phyloP scores from a whole-genome alignment of 345 rosid species.

The Rhodomyrtus tomentosa region DNA sequence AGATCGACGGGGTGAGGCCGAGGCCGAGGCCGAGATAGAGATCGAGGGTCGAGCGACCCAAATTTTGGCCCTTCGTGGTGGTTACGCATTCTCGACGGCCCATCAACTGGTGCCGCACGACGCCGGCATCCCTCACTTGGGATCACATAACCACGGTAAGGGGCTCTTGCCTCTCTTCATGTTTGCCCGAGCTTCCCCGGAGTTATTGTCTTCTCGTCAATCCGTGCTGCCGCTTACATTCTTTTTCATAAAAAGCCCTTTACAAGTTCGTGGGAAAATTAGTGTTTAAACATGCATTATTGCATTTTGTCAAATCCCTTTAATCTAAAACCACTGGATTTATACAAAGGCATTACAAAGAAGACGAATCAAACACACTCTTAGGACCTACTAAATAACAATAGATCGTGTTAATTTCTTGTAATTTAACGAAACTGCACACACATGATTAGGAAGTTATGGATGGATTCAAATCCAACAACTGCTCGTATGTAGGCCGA shows the following conservation, averaged over 20 bases:
- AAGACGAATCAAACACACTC: neutral
- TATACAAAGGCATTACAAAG: neutral
- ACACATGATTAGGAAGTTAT: neutral
- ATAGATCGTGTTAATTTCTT: too few relatives aligned
- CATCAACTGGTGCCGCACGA: fast-evolving
- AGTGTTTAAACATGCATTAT: neutral
- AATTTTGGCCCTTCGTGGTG: neutral
- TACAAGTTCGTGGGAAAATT: neutral
- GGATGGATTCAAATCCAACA: neutral
- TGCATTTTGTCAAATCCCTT: neutral
- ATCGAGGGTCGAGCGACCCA: neutral
- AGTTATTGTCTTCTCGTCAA: neutral
- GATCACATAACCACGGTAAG: fast-evolving
- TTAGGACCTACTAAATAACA: neutral
- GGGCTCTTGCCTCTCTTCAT: fast-evolving
- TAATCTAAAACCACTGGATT: neutral
- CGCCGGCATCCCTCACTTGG: neutral
- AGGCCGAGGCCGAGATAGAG: neutral
- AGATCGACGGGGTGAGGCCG: neutral
- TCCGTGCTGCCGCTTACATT: neutral
- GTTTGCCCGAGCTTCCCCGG: fast-evolving
- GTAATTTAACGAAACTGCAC: too few relatives aligned
- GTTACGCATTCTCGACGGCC: neutral
- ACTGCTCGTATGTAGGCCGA: fast-evolving
- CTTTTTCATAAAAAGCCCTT: neutral